Conservation (phyloP, 352 stramenopile species). For the Phytophthora capsici region DNA sequence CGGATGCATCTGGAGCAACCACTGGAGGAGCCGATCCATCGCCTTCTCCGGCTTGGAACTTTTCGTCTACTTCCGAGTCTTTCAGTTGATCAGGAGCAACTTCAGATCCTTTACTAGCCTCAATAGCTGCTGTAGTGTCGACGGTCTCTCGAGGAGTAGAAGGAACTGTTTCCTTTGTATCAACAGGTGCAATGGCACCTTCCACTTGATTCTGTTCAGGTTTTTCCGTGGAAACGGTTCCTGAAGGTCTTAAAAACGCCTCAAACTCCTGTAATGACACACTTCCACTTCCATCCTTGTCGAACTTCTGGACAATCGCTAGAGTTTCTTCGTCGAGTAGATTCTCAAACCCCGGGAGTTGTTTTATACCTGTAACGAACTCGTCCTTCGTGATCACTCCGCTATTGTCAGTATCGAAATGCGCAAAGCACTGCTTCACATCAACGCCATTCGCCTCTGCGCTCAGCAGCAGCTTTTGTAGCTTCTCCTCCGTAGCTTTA, state of each 20-base stretch:
- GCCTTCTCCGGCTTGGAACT: conserved; percentile 8
- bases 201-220: background rate
- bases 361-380: conserved; percentile 53
- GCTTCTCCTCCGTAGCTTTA: conserved; percentile 20
- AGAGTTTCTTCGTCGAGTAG: conserved; percentile 43
- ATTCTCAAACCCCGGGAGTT: conserved; percentile 51
- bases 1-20: background rate
- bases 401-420: conserved; percentile 61
- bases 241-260: conserved; percentile 28
- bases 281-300: conserved; percentile 57
- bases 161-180: background rate
- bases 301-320: conserved; percentile 49
- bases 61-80: background rate
- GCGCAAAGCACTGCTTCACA: conserved; percentile 52
- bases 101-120: background rate
- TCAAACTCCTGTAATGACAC: conserved; percentile 71
- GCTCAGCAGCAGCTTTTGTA: conserved; percentile 38
- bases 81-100: background rate
- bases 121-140: background rate
- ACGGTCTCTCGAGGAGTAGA: background rate
- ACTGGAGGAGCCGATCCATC: conserved; percentile 18
- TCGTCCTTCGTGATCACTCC: conserved; percentile 56
- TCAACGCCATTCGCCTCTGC: conserved; percentile 42
- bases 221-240: background rate
- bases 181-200: background rate